phyloP scores from a whole-genome alignment of 2,329 filamentous ascomycete genomes.

The Drechslerella dactyloides region DNA sequence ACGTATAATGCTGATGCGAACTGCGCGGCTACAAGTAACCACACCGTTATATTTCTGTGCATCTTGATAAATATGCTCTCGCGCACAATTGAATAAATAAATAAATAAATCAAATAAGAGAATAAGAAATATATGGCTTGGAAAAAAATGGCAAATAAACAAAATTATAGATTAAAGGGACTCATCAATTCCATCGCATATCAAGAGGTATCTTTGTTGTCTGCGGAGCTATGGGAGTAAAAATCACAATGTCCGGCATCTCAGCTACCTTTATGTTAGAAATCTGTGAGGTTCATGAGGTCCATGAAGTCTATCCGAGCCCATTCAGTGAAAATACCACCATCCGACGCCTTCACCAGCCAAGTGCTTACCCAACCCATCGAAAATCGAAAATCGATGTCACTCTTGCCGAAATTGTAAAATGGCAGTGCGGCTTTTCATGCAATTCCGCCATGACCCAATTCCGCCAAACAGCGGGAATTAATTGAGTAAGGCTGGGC shows the following conservation, averaged over 20 bases:
- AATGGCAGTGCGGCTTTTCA: not conserved
- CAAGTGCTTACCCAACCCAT: not conserved
- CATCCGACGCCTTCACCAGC: not conserved
- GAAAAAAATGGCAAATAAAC: too few species aligned
- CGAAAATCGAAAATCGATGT: not conserved
- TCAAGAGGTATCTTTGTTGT: not conserved
- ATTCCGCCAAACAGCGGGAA: not conserved
- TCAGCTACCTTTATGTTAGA: not conserved
- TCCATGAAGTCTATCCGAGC: not conserved
- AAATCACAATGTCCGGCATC: not conserved
- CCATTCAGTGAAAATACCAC: not conserved
- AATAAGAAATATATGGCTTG: too few species aligned
- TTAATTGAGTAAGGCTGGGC: not conserved
- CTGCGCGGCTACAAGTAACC: conserved; percentile 29
- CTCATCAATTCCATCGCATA: not conserved
- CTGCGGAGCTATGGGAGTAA: not conserved
- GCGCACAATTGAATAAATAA: not conserved
- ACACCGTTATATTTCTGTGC: conserved; percentile 8
- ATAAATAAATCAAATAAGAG: too few species aligned
- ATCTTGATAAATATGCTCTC: conserved; percentile 19
- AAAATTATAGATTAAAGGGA: not conserved
- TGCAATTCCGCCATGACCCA: not conserved
- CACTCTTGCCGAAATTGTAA: too few species aligned
- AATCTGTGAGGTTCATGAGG: not conserved
- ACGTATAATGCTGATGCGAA: conserved; percentile 20